phyloP scores from a whole-genome alignment of 768 basidiomycete species.

The Leccinellum rugosiceps region DNA sequence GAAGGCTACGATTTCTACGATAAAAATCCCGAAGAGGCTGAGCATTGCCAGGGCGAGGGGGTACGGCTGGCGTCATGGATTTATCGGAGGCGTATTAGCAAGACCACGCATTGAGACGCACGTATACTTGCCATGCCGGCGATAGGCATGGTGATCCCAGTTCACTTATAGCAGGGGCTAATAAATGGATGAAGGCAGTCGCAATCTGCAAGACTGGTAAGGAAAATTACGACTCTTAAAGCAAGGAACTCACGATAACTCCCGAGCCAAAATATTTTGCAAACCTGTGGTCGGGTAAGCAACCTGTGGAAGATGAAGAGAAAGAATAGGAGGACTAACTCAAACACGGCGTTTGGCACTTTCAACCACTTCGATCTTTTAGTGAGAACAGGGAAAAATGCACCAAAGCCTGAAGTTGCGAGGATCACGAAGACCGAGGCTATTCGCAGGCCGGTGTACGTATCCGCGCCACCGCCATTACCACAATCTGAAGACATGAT shows the following conservation, averaged over 20 bases:
- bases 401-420: conserved; percentile 52
- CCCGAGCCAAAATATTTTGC: conserved; percentile 91
- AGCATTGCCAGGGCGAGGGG: conserved; percentile 76
- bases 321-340: conserved; percentile 47
- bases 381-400: conserved; percentile 71
- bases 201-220: conserved; percentile 56
- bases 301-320: not conserved
- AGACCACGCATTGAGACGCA: conserved; percentile 34
- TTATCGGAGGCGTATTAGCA: not conserved
- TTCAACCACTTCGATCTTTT: conserved; percentile 47
- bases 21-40: conserved; percentile 81
- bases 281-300: conserved; percentile 45
- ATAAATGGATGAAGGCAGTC: conserved; percentile 84
- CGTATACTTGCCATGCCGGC: conserved; percentile 70
- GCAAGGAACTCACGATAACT: conserved; percentile 58
- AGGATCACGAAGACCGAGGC: conserved; percentile 77
- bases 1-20: conserved; percentile 83
- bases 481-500: conserved; percentile 43
- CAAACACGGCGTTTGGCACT: conserved; percentile 45
- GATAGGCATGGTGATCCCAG: conserved; percentile 69
- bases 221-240: not conserved
- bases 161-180: conserved; percentile 71
- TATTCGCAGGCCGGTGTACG: conserved; percentile 53
- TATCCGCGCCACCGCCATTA: conserved; percentile 48
- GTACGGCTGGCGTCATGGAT: conserved; percentile 57